phyloP scores from a whole-genome alignment of 306 rosid species.

The Clitoria ternatea region DNA sequence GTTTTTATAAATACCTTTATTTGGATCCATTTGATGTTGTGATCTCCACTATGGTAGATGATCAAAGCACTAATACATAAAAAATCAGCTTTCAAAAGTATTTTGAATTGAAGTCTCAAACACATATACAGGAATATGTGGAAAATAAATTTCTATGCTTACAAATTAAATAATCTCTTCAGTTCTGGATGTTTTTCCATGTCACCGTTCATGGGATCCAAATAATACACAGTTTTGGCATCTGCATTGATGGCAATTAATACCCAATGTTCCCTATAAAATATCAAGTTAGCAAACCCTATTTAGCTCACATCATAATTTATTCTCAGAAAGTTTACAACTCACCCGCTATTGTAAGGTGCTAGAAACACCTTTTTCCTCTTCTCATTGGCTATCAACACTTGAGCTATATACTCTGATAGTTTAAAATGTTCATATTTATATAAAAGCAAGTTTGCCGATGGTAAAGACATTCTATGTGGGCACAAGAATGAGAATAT shows the following conservation, averaged over 20 bases:
- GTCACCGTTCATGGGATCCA: neutral
- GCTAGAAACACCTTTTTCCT: no score
- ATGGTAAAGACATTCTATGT: no score
- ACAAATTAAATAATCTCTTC: neutral
- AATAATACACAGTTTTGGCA: neutral
- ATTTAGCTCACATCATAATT: no score
- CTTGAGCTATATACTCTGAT: no score
- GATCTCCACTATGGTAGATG: neutral
- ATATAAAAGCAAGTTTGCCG: no score
- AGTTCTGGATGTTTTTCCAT: neutral
- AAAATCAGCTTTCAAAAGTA: neutral
- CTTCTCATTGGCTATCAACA: no score
- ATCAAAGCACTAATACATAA: neutral
- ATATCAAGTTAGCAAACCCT: no score
- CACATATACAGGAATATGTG: neutral
- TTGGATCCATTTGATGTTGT: neutral
- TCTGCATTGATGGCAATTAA: neutral
- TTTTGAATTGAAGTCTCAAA: neutral
- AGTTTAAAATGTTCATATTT: no score
- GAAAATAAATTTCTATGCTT: neutral
- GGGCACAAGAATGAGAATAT: no score
- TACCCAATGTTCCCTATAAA: neutral
- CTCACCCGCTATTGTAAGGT: no score
- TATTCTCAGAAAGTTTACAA: no score
- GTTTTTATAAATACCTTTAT: neutral